Evolutionary conservation across 768 basidiomycete species (phyloP), one percentile per base, ranked within the genome.

Genomic region (Termitomyces sp.): DNA sequence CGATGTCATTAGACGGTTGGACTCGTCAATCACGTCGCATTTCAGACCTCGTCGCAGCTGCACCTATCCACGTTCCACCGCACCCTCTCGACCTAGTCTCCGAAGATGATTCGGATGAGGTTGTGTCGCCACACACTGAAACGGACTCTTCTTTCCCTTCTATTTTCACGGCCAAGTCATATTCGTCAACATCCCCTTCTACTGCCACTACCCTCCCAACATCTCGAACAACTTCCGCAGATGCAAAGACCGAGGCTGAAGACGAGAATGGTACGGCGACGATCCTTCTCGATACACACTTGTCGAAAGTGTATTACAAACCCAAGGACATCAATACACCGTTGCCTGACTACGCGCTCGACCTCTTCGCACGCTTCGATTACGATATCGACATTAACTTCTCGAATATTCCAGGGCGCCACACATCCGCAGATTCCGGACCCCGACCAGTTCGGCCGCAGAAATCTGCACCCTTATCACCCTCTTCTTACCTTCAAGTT

Each of bases 281-380:
- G 1, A 68, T 68, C 50, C 63, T 59, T 52, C 59, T 56, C 24
- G 59, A 61, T 35, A 42, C 59, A 13, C 51, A 33, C 16, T n/a
- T 60, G 55, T 35, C 32, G 11, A 52, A 57, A n/a, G 33, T 28
- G 20, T 42, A 55, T 20, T 55, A 63, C 38, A 56, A 42, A 16
- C 52, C 57, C 39, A 52, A 52, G n/a, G 61, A 66, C 32, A 24
- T 66, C 38, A 59, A 62, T 4, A 54, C 53, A 32, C 57, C 65
- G 16, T 60, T 68, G 11, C 67, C 67, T 39, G 67, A 66, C 52
- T 68, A 68, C 62, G 67, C 62, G 18, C 53, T 68, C 5, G 67
- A 64, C 36, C 67, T 68, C 40, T 63, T 68, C 59, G 64, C 65
- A 15, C 59, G 61, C 57, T 66, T 68, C 39, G 67, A 68, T 44